Percentiles rank a stretch among this genome's conserved stretches.
Evolutionary conservation across 352 stramenopile species (phyloP).

Genomic region (Phytophthora sp.): DNA sequence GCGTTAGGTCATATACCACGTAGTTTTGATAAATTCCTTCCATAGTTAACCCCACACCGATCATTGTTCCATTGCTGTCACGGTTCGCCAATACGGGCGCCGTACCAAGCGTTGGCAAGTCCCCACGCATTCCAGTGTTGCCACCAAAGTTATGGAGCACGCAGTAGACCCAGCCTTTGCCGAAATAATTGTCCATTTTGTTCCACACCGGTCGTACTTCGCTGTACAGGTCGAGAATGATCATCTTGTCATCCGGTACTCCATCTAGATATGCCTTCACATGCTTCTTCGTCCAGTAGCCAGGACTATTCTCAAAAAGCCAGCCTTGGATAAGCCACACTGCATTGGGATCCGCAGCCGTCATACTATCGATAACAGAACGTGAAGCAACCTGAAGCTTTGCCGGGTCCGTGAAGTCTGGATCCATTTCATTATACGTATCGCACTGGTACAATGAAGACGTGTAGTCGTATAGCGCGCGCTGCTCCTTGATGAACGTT

Average conservation of each 20-base stretch:
- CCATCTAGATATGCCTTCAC: conserved; percentile 58
- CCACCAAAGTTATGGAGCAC: conserved; percentile 88
- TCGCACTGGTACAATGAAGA: conserved; percentile 84
- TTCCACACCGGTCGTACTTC: conserved; percentile 76
- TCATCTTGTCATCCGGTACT: conserved; percentile 67
- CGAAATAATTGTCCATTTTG: conserved; percentile 81
- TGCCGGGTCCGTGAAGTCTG: conserved; percentile 57
- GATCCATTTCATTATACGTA: conserved; percentile 88
- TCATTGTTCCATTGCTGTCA: conserved; percentile 70
- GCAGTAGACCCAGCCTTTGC: conserved; percentile 87
- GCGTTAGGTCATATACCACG: conserved; percentile 78
- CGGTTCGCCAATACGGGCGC: conserved; percentile 54
- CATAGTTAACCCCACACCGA: conserved; percentile 80
- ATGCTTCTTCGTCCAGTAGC: conserved; percentile 75
- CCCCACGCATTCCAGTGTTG: conserved; percentile 75
- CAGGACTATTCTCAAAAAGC: conserved; percentile 65
- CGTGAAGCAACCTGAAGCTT: conserved; percentile 60
- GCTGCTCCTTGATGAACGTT: conserved; percentile 77
- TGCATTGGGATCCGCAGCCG: conserved; percentile 63
- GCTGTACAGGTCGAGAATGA: conserved; percentile 86
- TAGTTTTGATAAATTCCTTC: conserved; percentile 91
- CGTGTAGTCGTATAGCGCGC: conserved; percentile 67
- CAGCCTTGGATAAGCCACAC: conserved; percentile 89
- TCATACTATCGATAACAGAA: conserved; percentile 81
- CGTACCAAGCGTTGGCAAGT: conserved; percentile 62